Conservation (phyloP, 768 basidiomycete species). For the Coprinopsis marcescibilis region DNA sequence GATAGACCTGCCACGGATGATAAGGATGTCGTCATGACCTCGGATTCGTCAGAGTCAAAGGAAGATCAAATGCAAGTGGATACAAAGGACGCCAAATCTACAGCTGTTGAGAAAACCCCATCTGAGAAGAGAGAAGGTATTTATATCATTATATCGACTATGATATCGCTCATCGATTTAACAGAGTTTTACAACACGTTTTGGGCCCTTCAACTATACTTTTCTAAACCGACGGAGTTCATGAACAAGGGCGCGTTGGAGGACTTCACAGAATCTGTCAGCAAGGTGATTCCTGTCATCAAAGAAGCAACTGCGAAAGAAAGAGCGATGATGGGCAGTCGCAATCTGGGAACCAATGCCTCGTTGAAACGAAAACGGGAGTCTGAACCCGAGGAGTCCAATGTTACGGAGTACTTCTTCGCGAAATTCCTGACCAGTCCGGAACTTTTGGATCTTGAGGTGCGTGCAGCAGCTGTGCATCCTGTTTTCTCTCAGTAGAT, state of each 20-base stretch:
- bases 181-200: constrained; percentile 81
- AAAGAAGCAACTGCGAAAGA: constrained; percentile 86
- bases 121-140: constrained; percentile 59
- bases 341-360: constrained; percentile 42
- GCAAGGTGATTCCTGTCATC: constrained; percentile 71
- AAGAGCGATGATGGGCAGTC: constrained; percentile 73
- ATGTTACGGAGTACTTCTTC: constrained; percentile 77
- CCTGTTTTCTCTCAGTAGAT: constrained; percentile 5
- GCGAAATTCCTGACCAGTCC: constrained; percentile 90
- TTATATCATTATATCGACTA: neutral
- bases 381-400: constrained; percentile 45
- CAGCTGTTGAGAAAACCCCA: constrained; percentile 15
- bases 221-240: constrained; percentile 76
- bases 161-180: neutral
- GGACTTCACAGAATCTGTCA: constrained; percentile 65
- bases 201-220: constrained; percentile 84
- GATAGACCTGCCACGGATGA: constrained; percentile 15
- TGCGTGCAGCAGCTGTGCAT: constrained; percentile 24
- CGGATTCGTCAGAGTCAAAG: constrained; percentile 19
- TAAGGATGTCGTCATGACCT: constrained; percentile 24
- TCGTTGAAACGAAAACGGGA: constrained; percentile 66
- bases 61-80: constrained; percentile 64
- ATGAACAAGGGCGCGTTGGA: constrained; percentile 47
- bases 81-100: constrained; percentile 29
- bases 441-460: constrained; percentile 84